These are phyloP conservation scores for Stachybotrys chlorohalonatus DNA, from an alignment of 2,329 filamentous ascomycete genomes.

Conservation along the genomic window DNA sequence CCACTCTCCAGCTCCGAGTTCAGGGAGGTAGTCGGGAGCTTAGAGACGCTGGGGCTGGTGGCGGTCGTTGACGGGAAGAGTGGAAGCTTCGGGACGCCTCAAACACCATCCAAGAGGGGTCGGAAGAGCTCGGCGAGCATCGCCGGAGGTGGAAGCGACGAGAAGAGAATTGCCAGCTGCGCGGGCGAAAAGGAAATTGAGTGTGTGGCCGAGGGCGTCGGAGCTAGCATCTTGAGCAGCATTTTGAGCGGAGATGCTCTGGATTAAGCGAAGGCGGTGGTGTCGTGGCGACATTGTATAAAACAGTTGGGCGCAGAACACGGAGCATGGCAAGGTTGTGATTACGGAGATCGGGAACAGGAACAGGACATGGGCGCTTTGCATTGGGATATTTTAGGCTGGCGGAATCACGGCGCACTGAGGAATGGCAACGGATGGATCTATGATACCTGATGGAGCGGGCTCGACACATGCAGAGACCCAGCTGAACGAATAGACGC, in stretches of 20 bases:
- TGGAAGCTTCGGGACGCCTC: conserved; percentile 53
- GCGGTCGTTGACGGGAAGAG: conserved; percentile 61
- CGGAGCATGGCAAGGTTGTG: background rate
- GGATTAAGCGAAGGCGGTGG: conserved; percentile 26
- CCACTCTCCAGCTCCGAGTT: conserved; percentile 89
- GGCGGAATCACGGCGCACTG: background rate
- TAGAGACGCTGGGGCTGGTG: conserved; percentile 81
- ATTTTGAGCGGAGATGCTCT: conserved; percentile 54
- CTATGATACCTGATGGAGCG: background rate
- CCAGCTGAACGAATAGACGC: too few relatives aligned
- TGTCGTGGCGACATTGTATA: background rate
- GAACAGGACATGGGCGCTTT: background rate
- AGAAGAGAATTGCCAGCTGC: conserved; percentile 69
- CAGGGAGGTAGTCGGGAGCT: conserved; percentile 78
- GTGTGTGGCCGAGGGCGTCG: conserved; percentile 55
- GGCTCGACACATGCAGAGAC: background rate
- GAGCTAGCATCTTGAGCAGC: conserved; percentile 51
- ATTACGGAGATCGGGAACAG: background rate
- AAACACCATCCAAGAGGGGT: conserved; percentile 64
- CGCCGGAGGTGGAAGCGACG: conserved; percentile 43
- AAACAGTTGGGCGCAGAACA: background rate
- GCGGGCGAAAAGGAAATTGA: conserved; percentile 74
- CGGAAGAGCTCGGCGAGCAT: conserved; percentile 42
- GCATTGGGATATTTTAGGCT: background rate
- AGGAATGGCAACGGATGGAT: background rate